A percentile compares a stretch with the other conserved stretches of the same genome.
Conservation (phyloP, 169 alveolate genomes). For the Amoebophrya sp. region DNA sequence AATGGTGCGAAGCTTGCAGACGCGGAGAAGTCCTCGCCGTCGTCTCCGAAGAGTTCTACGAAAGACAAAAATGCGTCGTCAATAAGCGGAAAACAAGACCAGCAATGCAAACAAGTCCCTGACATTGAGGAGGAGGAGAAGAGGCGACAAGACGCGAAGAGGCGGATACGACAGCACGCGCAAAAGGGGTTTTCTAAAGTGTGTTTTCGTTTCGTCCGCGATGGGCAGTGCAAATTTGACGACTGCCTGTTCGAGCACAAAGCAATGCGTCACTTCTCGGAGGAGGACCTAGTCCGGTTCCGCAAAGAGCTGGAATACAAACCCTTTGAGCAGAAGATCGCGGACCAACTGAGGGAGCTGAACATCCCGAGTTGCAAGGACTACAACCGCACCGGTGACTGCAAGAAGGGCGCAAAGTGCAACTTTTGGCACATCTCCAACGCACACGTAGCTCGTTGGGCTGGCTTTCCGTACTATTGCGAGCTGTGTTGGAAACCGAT, state of each 20-base stretch:
- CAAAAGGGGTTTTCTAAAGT: not conserved
- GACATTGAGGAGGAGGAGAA: not conserved
- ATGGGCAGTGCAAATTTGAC: not conserved
- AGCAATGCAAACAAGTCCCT: too few relatives aligned
- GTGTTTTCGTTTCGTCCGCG: not conserved
- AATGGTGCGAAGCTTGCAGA: not conserved
- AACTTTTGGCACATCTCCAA: not conserved
- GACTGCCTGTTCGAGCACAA: conserved; percentile 9
- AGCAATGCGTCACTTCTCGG: not conserved
- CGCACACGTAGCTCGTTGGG: not conserved
- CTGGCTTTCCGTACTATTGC: not conserved
- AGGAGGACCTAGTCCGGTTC: not conserved
- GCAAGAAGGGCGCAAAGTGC: not conserved
- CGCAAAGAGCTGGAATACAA: not conserved
- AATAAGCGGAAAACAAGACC: too few relatives aligned
- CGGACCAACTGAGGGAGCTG: not conserved
- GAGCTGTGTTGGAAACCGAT: not conserved
- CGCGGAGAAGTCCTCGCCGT: not conserved
- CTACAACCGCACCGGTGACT: not conserved
- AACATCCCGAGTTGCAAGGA: not conserved
- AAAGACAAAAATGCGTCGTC: too few relatives aligned
- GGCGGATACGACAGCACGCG: not conserved
- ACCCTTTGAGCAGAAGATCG: not conserved
- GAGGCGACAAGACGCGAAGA: not conserved
- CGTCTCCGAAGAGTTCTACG: not conserved